These are phyloP conservation scores for Phyllosticta capitalensis DNA, from an alignment of 2,329 filamentous ascomycete genomes.

Conservation along the genomic window DNA sequence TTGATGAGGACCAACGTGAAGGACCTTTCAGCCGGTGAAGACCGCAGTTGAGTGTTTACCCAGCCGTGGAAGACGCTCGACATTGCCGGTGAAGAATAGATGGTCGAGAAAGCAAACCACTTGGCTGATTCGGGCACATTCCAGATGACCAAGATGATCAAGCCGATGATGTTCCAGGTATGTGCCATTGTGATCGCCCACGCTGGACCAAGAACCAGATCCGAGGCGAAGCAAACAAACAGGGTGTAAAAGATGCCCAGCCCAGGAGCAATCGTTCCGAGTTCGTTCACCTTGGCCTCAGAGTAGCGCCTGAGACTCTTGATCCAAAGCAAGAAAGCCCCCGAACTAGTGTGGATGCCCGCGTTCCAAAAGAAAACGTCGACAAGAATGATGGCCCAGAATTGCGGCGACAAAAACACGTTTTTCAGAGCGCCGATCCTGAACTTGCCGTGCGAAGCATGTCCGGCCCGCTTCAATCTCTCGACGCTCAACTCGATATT, in stretches of 20 bases:
- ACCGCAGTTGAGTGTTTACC: conserved; percentile 43
- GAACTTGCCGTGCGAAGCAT: conserved; percentile 24
- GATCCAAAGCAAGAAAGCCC: conserved; percentile 48
- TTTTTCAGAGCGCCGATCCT: conserved; percentile 20
- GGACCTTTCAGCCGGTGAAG: conserved; percentile 38
- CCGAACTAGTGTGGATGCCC: conserved; percentile 36
- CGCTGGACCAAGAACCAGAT: conserved; percentile 42
- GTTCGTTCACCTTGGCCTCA: conserved; percentile 39
- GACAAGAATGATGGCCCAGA: conserved; percentile 43
- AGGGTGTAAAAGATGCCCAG: conserved; percentile 49
- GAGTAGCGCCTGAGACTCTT: conserved; percentile 45
- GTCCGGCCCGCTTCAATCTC: conserved; percentile 38
- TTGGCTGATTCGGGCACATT: conserved; percentile 44
- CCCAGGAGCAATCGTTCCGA: conserved; percentile 44
- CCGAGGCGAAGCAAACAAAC: conserved; percentile 45
- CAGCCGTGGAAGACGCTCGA: conserved; percentile 48
- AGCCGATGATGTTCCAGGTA: conserved; percentile 42
- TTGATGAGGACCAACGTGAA: conserved; percentile 45
- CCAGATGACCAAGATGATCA: conserved; percentile 48
- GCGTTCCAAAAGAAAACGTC: conserved; percentile 51
- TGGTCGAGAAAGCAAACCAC: conserved; percentile 46
- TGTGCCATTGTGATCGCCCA: conserved; percentile 47
- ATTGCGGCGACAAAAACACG: conserved; percentile 35
- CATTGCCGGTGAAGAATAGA: conserved; percentile 42
- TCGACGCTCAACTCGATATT: conserved; percentile 39